Conservation (phyloP, 2,329 filamentous ascomycete genomes). For the Microdochium nivale region DNA sequence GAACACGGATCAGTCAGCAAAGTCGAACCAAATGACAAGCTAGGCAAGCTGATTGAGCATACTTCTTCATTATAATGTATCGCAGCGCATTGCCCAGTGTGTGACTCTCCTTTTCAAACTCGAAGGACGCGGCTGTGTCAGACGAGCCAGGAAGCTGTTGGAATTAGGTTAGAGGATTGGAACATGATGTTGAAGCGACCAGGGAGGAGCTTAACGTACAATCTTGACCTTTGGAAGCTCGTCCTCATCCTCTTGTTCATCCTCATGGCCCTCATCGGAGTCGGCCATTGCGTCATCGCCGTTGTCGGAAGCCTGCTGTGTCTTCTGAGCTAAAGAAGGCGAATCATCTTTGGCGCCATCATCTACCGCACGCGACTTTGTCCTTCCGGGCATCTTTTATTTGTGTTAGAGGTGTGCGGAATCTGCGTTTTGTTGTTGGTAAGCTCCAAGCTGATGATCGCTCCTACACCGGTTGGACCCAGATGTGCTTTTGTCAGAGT, state of each 20-base stretch:
- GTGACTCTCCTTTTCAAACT: slow-evolving; percentile 90
- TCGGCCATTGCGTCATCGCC: slow-evolving; percentile 19
- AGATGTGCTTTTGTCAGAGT: too few relatives aligned
- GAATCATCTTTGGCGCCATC: slow-evolving; percentile 21
- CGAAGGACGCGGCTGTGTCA: slow-evolving; percentile 87
- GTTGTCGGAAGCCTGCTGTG: slow-evolving; percentile 38
- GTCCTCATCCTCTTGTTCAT: slow-evolving; percentile 32
- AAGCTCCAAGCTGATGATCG: neutral
- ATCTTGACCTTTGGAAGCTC: slow-evolving; percentile 54
- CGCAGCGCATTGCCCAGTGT: slow-evolving; percentile 90
- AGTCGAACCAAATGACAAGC: neutral
- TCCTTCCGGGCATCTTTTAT: slow-evolving; percentile 14
- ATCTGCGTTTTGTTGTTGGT: neutral
- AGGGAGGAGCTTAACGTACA: slow-evolving; percentile 32
- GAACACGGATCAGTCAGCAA: slow-evolving; percentile 7
- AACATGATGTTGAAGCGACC: neutral
- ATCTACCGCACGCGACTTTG: slow-evolving; percentile 7
- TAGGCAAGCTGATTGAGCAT: slow-evolving; percentile 20
- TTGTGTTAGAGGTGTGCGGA: neutral
- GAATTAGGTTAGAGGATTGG: neutral
- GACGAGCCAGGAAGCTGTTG: slow-evolving; percentile 71
- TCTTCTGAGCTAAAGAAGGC: slow-evolving; percentile 18
- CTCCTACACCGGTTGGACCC: too few relatives aligned
- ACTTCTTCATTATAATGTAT: slow-evolving; percentile 99
- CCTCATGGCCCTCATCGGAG: slow-evolving; percentile 20